Percentiles rank a stretch among this genome's conserved stretches.
Conservation (phyloP, 345 rosid genomes). For the Excoecaria cochinchinensis region DNA sequence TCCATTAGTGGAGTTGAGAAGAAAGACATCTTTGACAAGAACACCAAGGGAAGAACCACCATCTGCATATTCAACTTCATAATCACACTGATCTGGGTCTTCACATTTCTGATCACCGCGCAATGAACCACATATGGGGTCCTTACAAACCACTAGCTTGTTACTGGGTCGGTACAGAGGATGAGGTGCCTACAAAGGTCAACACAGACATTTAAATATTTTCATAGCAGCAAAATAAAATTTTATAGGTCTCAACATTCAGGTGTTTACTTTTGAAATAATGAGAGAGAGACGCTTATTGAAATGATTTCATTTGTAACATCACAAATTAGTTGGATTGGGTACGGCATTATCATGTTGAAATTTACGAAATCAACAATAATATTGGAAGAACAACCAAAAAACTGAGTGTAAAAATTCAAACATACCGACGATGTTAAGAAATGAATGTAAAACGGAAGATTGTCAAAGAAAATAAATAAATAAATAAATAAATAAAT, state of each 20-base stretch:
- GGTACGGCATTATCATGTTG: neutral
- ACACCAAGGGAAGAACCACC: slow-evolving; percentile 93
- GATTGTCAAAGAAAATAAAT: too few species aligned
- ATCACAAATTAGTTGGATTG: neutral
- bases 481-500: neutral
- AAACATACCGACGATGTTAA: too few species aligned
- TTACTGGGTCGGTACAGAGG: slow-evolving; percentile 71
- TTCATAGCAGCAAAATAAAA: too few species aligned
- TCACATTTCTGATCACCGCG: slow-evolving; percentile 55
- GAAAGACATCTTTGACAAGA: slow-evolving; percentile 70
- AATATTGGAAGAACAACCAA: too few species aligned
- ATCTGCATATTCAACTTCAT: slow-evolving; percentile 89
- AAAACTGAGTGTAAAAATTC: too few species aligned
- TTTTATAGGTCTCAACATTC: neutral
- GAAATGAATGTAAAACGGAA: neutral
- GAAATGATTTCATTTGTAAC: neutral
- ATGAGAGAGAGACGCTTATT: too few species aligned
- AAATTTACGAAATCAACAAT: too few species aligned
- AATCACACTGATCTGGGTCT: slow-evolving; percentile 73
- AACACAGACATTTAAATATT: neutral
- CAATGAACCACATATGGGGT: slow-evolving; percentile 78
- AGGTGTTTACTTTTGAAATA: neutral
- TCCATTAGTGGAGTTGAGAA: slow-evolving; percentile 60
- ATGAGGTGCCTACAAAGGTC: slow-evolving; percentile 72
- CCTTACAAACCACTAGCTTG: slow-evolving; percentile 64